A percentile compares a stretch with the other conserved stretches of the same genome.
phyloP scores from a whole-genome alignment of 2,329 filamentous ascomycete genomes.

The Pyrenochaeta sp. region DNA sequence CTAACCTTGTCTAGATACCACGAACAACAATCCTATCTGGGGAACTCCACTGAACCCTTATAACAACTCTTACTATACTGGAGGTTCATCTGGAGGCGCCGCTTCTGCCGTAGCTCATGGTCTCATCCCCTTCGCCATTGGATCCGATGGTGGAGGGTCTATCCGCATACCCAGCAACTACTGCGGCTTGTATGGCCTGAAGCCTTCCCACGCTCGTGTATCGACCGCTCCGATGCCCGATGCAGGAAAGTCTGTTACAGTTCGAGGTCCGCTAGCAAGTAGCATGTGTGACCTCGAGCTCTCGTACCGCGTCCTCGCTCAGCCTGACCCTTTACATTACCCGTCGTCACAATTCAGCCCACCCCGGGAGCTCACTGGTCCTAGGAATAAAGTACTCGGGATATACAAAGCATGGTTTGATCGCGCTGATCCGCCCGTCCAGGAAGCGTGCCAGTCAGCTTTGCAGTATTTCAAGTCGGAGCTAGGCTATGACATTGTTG shows the following conservation, averaged over 20 bases:
- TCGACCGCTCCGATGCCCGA: constrained; percentile 66
- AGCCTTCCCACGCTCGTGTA: constrained; percentile 77
- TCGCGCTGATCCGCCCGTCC: constrained; percentile 70
- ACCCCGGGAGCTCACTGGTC: constrained; percentile 54
- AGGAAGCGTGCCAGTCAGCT: constrained; percentile 67
- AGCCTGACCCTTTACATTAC: constrained; percentile 71
- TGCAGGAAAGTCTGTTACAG: constrained; percentile 68
- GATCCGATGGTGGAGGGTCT: constrained; percentile 76
- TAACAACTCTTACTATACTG: constrained; percentile 79
- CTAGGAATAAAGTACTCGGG: constrained; percentile 69
- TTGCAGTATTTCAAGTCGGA: constrained; percentile 65
- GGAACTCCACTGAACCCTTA: constrained; percentile 82
- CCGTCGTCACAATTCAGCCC: constrained; percentile 70
- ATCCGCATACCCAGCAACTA: constrained; percentile 77
- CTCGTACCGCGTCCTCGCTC: constrained; percentile 82
- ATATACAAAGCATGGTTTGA: constrained; percentile 75
- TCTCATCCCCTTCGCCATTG: constrained; percentile 77
- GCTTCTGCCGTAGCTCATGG: constrained; percentile 75
- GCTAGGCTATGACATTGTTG: constrained; percentile 63
- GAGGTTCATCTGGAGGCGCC: constrained; percentile 81
- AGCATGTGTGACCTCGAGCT: constrained; percentile 80
- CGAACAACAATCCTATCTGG: constrained; percentile 79
- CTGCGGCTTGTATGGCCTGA: constrained; percentile 84
- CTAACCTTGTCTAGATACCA: constrained; percentile 65
- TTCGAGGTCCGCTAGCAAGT: constrained; percentile 78